These are phyloP conservation scores for Raffaelea ambrosiae DNA, from an alignment of 2,329 filamentous ascomycete genomes.

Conservation along the genomic window DNA sequence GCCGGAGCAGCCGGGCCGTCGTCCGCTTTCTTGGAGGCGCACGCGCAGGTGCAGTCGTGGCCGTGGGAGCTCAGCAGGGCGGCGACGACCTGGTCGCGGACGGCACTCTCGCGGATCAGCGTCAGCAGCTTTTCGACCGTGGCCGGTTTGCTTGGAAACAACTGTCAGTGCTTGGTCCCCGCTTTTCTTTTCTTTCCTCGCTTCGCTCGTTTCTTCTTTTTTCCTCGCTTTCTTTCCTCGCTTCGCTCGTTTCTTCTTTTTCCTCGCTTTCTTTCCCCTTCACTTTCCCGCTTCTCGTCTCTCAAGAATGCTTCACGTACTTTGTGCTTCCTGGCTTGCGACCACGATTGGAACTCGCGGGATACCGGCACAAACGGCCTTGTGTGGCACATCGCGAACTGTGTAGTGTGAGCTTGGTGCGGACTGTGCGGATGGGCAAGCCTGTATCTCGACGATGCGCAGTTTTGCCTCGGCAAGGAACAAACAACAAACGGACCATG, in stretches of 20 bases:
- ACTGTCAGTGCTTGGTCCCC: too few relatives aligned
- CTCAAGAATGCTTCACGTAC: too few relatives aligned
- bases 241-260: too few relatives aligned
- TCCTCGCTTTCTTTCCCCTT: too few relatives aligned
- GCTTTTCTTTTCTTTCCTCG: too few relatives aligned
- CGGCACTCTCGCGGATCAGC: conserved; percentile 15
- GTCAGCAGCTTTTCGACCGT: conserved; percentile 17
- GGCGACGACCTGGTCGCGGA: conserved; percentile 15
- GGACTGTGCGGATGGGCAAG: neutral
- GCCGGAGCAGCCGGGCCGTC: too few relatives aligned
- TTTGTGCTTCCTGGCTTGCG: conserved; percentile 15
- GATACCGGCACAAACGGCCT: conserved; percentile 12
- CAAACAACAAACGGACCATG: conserved; percentile 6
- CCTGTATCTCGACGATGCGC: neutral
- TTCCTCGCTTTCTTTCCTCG: too few relatives aligned
- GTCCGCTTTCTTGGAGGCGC: too few relatives aligned
- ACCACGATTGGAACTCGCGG: conserved; percentile 12
- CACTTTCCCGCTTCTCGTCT: too few relatives aligned
- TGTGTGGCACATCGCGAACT: conserved; percentile 10
- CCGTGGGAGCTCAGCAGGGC: conserved; percentile 13
- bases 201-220: too few relatives aligned
- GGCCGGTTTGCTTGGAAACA: conserved; percentile 13
- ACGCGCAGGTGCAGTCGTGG: too few relatives aligned
- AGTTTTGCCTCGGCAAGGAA: too few relatives aligned
- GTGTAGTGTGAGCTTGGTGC: neutral